Evolutionary conservation across 1,139 yeast species (phyloP).

Genomic region (Taiozyma sp.): DNA sequence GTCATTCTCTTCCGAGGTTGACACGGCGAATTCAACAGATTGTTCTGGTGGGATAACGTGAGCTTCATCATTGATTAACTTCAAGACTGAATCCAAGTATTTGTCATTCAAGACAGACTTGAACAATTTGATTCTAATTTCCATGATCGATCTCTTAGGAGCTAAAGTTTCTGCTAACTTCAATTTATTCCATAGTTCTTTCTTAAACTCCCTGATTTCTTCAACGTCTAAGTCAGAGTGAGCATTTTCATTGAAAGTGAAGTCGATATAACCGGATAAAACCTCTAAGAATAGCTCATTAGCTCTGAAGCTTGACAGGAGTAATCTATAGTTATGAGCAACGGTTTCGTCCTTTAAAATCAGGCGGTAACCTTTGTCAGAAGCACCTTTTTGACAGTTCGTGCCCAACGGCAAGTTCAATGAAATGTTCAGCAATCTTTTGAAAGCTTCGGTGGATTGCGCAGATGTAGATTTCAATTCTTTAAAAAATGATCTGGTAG

Average conservation of each 20-base stretch:
- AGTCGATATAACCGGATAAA: slow-evolving; percentile 21
- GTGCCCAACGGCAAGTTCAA: slow-evolving; percentile 16
- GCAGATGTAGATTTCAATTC: slow-evolving; percentile 14
- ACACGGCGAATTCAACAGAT: background rate
- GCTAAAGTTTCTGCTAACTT: slow-evolving; percentile 22
- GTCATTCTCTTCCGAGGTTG: slow-evolving; percentile 1
- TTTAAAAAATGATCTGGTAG: slow-evolving; percentile 20
- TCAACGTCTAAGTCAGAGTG: slow-evolving; percentile 16
- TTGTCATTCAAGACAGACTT: slow-evolving; percentile 22
- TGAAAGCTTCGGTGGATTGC: slow-evolving; percentile 17
- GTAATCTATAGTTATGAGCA: slow-evolving; percentile 18
- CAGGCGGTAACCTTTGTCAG: slow-evolving; percentile 18
- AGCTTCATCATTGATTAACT: slow-evolving; percentile 18
- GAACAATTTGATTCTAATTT: slow-evolving; percentile 22
- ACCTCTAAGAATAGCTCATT: slow-evolving; percentile 27
- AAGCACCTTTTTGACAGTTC: slow-evolving; percentile 20
- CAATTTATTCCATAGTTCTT: slow-evolving; percentile 25
- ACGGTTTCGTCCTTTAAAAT: slow-evolving; percentile 20
- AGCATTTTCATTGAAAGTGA: slow-evolving; percentile 23
- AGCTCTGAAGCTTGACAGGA: slow-evolving; percentile 23
- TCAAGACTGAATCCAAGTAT: slow-evolving; percentile 17
- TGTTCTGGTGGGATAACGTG: background rate
- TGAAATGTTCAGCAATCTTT: slow-evolving; percentile 19
- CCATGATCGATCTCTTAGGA: slow-evolving; percentile 22
- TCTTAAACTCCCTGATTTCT: slow-evolving; percentile 19